These are phyloP conservation scores for Corchorus olitorius DNA, from an alignment of 345 rosid species.

Conservation along the genomic window DNA sequence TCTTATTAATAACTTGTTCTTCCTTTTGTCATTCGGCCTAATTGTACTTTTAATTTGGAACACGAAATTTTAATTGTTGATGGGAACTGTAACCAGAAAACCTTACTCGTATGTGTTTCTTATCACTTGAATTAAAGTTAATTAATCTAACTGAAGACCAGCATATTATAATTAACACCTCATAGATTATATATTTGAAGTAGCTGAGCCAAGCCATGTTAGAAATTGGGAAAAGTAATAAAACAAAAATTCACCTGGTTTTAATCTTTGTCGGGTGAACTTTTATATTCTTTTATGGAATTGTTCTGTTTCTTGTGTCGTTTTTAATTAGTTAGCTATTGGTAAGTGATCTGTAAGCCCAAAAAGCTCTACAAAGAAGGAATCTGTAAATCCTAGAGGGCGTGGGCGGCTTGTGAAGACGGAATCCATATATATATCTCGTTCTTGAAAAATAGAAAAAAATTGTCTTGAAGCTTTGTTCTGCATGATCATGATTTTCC, in stretches of 20 bases:
- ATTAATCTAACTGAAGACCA: background rate
- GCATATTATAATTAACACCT: background rate
- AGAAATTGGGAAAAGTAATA: constrained; percentile 7
- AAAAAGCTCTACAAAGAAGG: too few relatives aligned
- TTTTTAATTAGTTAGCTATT: constrained; percentile 15
- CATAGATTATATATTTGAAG: background rate
- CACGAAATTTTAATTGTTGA: background rate
- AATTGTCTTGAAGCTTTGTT: background rate
- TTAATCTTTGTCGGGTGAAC: constrained; percentile 17
- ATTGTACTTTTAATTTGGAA: background rate
- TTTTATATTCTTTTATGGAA: background rate
- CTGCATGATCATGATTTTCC: constrained; percentile 18
- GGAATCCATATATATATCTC: background rate
- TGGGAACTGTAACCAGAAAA: too few relatives aligned
- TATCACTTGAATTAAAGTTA: background rate
- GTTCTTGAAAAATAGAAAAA: background rate
- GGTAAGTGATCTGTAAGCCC: background rate
- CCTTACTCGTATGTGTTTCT: too few relatives aligned
- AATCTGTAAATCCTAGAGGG: too few relatives aligned
- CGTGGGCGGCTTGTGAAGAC: too few relatives aligned
- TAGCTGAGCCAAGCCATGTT: constrained; percentile 14
- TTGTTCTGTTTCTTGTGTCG: background rate
- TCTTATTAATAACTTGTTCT: background rate
- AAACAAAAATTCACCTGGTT: constrained; percentile 15
- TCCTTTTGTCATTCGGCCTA: background rate